Base-by-base conservation (phyloP, 2,329 filamentous ascomycete genomes). In the Diplodia scrobiculata region DNA sequence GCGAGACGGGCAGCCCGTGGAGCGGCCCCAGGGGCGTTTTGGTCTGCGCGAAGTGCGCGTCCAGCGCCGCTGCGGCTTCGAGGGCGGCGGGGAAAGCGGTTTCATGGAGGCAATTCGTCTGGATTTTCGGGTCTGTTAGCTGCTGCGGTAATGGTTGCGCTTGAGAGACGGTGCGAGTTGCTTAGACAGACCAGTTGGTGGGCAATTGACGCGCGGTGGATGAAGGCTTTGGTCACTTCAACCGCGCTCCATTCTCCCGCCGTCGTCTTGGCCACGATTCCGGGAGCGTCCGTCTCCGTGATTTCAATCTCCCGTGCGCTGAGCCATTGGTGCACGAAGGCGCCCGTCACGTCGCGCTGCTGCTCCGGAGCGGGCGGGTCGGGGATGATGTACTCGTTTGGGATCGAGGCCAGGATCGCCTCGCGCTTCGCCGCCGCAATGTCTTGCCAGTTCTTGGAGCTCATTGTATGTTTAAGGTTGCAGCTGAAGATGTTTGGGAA, bases 201-300 rank as follows among this genome's bases (percentile, higher is more conserved):
- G 68, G 79, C 81, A 54, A 87, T 68, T 11, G 84, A 81, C 50
- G 84, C 81, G 27, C 83, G 74, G 67, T 86, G 84, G 69, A 84
- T 86, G 71, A 87, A 86, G 2, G 83, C 83, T 63, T 81, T 81
- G 3, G 82, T 79, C 1, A 85, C 84, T 59, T 83, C 83, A 11
- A 84, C 80, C 1, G 86, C 84, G 7, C 78, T 84, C 86, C 86
- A 88, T 68, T 71, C 69, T 1, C 86, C 86, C 1, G 78, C 76
- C 0, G 79, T 81, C 1, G 85, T 86, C 52, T 83, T 82, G 58
- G 81, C 77, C 0, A 83, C 82, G 66, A 89, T 86, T 0, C 80
- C 83, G 5, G 83, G 80, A 3, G 85, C 84, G 71, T 86, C 83
- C 5, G 82, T 84, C 70, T 87, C 84, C 0, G 87, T 89, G 66